A percentile compares a stretch with the other conserved stretches of the same genome.
Conservation (phyloP, 78 protist genomes). For the Emiliania huxleyi region DNA sequence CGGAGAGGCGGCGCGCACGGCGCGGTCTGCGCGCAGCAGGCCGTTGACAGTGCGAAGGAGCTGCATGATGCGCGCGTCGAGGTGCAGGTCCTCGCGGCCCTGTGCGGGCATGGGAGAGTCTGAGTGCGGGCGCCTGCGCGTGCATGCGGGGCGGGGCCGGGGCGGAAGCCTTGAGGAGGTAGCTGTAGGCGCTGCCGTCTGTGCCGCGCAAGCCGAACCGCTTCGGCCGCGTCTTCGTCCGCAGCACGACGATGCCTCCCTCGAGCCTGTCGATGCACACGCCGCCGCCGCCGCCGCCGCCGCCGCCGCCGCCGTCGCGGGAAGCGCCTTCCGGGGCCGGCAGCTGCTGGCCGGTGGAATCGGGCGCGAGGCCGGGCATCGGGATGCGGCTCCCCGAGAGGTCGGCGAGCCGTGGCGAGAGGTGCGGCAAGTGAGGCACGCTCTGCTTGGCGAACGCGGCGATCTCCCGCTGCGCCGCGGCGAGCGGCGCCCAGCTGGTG, state of each 20-base stretch:
- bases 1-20: background rate
- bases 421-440: background rate
- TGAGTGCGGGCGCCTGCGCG: no score
- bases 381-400: constrained; percentile 10
- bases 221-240: constrained; percentile 40
- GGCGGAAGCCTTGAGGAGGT: constrained; percentile 48
- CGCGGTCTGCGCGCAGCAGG: background rate
- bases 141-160: no score
- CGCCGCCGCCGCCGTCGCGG: no score
- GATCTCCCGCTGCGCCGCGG: background rate
- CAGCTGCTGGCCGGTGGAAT: no score
- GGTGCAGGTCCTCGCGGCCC: constrained; percentile 38
- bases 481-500: background rate
- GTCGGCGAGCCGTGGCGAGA: background rate
- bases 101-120: no score
- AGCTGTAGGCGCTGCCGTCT: constrained; percentile 13
- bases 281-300: no score
- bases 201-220: background rate
- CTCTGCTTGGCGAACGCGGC: background rate
- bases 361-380: constrained; percentile 32
- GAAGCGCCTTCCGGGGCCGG: no score
- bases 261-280: background rate
- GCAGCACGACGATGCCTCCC: background rate
- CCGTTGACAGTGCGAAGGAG: constrained; percentile 3
- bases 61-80: constrained; percentile 51